A percentile compares a stretch with the other conserved stretches of the same genome.
Conservation (phyloP, 2,329 filamentous ascomycete genomes). For the Lithohypha guttulata region DNA sequence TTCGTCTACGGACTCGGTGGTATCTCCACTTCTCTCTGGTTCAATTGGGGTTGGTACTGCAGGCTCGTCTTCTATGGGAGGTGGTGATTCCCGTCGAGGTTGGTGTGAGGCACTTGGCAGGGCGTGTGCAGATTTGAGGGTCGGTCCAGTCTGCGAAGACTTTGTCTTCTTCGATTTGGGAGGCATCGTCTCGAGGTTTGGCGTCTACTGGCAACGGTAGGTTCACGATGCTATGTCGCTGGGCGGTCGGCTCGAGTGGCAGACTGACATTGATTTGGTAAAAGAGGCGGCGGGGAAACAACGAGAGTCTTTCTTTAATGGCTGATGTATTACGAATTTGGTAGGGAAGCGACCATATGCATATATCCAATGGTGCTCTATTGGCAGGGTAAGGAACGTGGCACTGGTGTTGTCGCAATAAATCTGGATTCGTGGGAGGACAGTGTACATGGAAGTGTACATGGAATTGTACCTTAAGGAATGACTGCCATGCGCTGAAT, state of each 20-base stretch:
- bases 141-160: conserved; percentile 13
- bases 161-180: conserved; percentile 20
- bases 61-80: conserved; percentile 20
- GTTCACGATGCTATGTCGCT: neutral
- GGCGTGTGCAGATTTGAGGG: conserved; percentile 2
- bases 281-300: conserved; percentile 8
- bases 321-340: too few species aligned
- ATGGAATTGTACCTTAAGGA: too few species aligned
- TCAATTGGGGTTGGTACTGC: conserved; percentile 21
- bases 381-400: conserved; percentile 6
- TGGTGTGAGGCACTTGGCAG: conserved; percentile 13
- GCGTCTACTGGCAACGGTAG: conserved; percentile 1
- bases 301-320: conserved; percentile 2
- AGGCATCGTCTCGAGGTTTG: conserved; percentile 16
- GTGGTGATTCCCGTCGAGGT: conserved; percentile 15
- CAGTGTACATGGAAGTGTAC: neutral
- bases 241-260: neutral
- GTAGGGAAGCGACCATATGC: too few species aligned
- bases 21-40: conserved; percentile 24
- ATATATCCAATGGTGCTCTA: too few species aligned
- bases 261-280: conserved; percentile 5
- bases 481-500: too few species aligned
- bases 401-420: conserved; percentile 4
- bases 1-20: conserved; percentile 21
- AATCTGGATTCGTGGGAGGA: conserved; percentile 1